Conservation (phyloP, 2,329 filamentous ascomycete species). For the Cercospora berteroae region DNA sequence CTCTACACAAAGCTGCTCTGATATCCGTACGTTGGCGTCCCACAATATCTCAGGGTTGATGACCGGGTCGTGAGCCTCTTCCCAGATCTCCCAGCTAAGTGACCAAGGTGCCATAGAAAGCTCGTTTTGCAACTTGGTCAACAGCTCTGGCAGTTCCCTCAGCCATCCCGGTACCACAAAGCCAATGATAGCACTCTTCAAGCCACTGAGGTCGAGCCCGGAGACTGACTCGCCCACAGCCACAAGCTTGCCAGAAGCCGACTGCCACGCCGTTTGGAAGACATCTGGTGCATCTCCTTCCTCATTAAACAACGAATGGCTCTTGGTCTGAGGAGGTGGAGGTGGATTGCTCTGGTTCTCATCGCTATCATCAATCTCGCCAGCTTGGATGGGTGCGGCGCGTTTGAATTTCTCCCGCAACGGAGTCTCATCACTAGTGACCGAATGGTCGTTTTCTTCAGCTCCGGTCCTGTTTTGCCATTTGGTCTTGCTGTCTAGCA, state of each 20-base stretch:
- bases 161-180: slow-evolving; percentile 79
- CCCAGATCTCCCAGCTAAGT: slow-evolving; percentile 89
- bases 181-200: slow-evolving; percentile 33
- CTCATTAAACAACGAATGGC: slow-evolving; percentile 20
- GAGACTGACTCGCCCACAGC: slow-evolving; percentile 32
- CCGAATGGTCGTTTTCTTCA: not conserved
- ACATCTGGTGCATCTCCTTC: slow-evolving; percentile 17
- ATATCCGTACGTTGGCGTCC: slow-evolving; percentile 78
- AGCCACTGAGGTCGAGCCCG: slow-evolving; percentile 29
- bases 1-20: slow-evolving; percentile 74
- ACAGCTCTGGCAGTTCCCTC: slow-evolving; percentile 68
- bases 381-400: not conserved
- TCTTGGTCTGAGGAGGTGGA: slow-evolving; percentile 30
- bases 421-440: not conserved
- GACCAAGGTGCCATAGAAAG: slow-evolving; percentile 84
- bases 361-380: not conserved
- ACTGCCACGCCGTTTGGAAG: slow-evolving; percentile 30
- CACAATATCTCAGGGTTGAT: slow-evolving; percentile 84
- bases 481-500: slow-evolving; percentile 19
- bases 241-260: slow-evolving; percentile 29
- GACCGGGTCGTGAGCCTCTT: slow-evolving; percentile 78
- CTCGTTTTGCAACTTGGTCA: slow-evolving; percentile 82
- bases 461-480: not conserved
- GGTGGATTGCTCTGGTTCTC: slow-evolving; percentile 10
- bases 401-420: not conserved